These are phyloP conservation scores for Irpex sp. DNA, from an alignment of 1,284 basidiomycete genomes.

Conservation along the genomic window DNA sequence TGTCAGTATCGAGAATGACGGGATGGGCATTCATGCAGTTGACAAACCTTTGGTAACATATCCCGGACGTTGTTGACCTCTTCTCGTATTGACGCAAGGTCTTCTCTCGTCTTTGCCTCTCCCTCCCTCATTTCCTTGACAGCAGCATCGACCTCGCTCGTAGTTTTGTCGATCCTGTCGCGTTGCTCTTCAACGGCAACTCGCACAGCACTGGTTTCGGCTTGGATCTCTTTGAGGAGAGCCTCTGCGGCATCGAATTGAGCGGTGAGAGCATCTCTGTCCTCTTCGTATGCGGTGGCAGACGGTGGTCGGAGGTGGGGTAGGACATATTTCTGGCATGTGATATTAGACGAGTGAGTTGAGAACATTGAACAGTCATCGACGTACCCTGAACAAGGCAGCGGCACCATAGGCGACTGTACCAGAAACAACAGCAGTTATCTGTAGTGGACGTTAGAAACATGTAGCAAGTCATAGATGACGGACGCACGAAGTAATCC, in stretches of 20 bases:
- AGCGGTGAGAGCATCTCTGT: conserved; percentile 78
- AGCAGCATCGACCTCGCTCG: conserved; percentile 75
- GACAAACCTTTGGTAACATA: conserved; percentile 80
- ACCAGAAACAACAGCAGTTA: conserved; percentile 91
- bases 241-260: conserved; percentile 93
- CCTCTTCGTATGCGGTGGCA: conserved; percentile 84
- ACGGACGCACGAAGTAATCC: conserved; percentile 80
- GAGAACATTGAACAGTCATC: neutral
- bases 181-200: conserved; percentile 80
- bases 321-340: conserved; percentile 77
- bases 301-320: conserved; percentile 91
- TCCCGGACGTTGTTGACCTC: conserved; percentile 90
- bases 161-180: conserved; percentile 70
- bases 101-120: conserved; percentile 77
- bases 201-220: conserved; percentile 69
- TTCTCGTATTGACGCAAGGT: conserved; percentile 88
- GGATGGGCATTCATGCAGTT: neutral
- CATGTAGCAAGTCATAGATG: no score
- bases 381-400: conserved; percentile 73
- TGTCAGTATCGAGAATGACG: neutral
- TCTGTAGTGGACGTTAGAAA: conserved; percentile 43
- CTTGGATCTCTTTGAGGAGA: conserved; percentile 77
- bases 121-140: conserved; percentile 76
- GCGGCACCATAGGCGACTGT: conserved; percentile 86
- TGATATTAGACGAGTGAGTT: conserved; percentile 1